Conservation (phyloP, 2,329 filamentous ascomycete species). For the Trichoderma lentiforme region DNA sequence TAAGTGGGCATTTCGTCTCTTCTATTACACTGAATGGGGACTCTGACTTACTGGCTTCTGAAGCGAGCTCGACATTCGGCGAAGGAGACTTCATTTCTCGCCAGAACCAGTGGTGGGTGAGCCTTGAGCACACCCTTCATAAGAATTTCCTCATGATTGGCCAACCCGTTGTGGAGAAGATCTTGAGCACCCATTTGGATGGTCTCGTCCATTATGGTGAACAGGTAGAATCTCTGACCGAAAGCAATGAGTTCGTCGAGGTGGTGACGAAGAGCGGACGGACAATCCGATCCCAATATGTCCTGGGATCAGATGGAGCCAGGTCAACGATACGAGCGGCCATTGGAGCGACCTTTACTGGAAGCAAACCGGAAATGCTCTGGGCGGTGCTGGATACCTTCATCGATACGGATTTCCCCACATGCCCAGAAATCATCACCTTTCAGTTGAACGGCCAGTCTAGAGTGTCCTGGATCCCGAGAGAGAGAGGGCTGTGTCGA, state of each 20-base stretch:
- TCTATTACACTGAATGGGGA: not conserved
- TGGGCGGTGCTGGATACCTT: constrained; percentile 49
- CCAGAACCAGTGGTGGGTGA: constrained; percentile 47
- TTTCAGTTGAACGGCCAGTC: constrained; percentile 45
- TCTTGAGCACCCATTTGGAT: constrained; percentile 35
- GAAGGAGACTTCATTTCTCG: constrained; percentile 46
- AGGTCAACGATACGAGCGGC: constrained; percentile 44
- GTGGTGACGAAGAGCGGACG: constrained; percentile 33
- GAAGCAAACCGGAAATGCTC: constrained; percentile 48
- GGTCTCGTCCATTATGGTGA: constrained; percentile 37
- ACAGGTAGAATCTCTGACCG: constrained; percentile 45
- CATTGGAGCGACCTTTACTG: constrained; percentile 40
- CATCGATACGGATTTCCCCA: constrained; percentile 47
- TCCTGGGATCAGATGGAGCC: constrained; percentile 52
- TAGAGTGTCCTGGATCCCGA: constrained; percentile 47
- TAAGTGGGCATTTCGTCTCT: constrained; percentile 26
- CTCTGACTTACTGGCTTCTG: not conserved
- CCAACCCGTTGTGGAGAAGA: constrained; percentile 43
- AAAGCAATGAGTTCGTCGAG: constrained; percentile 52
- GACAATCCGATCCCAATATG: constrained; percentile 38
- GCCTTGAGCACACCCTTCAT: constrained; percentile 42
- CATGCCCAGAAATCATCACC: constrained; percentile 46
- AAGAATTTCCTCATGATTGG: constrained; percentile 51
- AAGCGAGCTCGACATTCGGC: constrained; percentile 47
- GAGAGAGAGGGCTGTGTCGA: constrained; percentile 45